A percentile compares a stretch with the other conserved stretches of the same genome.
Conservation (phyloP, 2,329 filamentous ascomycete species). For the Amesomyces nigricolor region DNA sequence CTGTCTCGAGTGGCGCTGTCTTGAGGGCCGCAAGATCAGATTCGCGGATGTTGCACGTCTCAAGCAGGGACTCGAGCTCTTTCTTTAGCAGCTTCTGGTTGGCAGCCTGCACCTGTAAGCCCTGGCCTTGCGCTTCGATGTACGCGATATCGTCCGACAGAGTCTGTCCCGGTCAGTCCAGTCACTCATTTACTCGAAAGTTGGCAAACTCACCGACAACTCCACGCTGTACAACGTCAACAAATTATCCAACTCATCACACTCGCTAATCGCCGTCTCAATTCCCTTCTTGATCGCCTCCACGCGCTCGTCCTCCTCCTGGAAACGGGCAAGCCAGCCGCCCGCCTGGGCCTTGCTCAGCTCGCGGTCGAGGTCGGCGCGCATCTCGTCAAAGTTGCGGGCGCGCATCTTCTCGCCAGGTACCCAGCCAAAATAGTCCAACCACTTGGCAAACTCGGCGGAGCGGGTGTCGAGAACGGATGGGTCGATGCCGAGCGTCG, state of each 20-base stretch:
- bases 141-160: constrained; percentile 93
- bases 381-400: constrained; percentile 72
- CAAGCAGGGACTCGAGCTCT: constrained; percentile 81
- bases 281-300: constrained; percentile 80
- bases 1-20: constrained; percentile 65
- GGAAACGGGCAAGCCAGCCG: constrained; percentile 77
- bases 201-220: constrained; percentile 60
- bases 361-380: constrained; percentile 77
- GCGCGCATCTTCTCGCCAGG: constrained; percentile 67
- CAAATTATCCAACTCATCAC: constrained; percentile 91
- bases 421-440: constrained; percentile 86
- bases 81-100: constrained; percentile 92
- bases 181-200: no score
- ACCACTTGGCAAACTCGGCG: constrained; percentile 72
- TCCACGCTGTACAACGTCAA: constrained; percentile 93
- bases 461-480: constrained; percentile 69
- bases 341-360: constrained; percentile 87
- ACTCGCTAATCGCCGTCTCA: constrained; percentile 86
- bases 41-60: constrained; percentile 81
- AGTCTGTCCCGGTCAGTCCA: constrained; percentile 52
- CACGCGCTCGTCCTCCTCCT: constrained; percentile 86
- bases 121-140: constrained; percentile 95
- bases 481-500: constrained; percentile 71
- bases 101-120: constrained; percentile 91
- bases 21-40: constrained; percentile 69